A percentile compares a stretch with the other conserved stretches of the same genome.
These are phyloP conservation scores for Candida sanyaensis DNA, from an alignment of 1,139 yeast genomes.

Conservation along the genomic window DNA sequence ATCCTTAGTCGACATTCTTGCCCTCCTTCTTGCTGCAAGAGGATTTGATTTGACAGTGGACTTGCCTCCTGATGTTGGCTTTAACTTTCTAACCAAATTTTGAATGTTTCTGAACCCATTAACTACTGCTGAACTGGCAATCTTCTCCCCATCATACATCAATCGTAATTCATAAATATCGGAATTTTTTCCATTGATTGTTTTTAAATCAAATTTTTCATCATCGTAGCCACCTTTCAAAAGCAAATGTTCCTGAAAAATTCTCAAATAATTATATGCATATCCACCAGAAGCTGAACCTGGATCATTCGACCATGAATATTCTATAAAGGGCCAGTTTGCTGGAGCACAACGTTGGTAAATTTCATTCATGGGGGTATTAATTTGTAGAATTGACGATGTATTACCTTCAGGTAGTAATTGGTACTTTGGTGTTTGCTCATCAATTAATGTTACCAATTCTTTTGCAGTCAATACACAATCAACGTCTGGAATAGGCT, in stretches of 20 bases:
- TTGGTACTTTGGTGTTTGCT: conserved; percentile 30
- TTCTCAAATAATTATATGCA: conserved; percentile 58
- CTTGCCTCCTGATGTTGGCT: conserved; percentile 34
- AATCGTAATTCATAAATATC: conserved; percentile 76
- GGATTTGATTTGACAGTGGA: conserved; percentile 32
- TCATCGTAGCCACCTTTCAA: conserved; percentile 19
- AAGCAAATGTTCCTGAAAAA: conserved; percentile 33
- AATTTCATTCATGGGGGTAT: conserved; percentile 19
- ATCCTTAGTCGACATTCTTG: conserved; percentile 21
- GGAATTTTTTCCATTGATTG: conserved; percentile 64
- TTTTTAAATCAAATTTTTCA: conserved; percentile 23
- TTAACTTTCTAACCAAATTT: conserved; percentile 82
- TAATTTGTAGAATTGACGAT: neutral
- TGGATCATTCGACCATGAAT: conserved; percentile 69
- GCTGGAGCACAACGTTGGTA: conserved; percentile 47
- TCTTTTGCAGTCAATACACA: conserved; percentile 94
- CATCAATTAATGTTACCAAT: conserved; percentile 67
- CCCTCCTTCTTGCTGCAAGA: conserved; percentile 44
- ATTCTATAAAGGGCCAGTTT: conserved; percentile 57
- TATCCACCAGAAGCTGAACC: conserved; percentile 95
- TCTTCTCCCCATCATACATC: conserved; percentile 25
- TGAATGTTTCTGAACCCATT: conserved; percentile 96
- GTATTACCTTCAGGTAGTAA: conserved; percentile 19
- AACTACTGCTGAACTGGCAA: conserved; percentile 74
- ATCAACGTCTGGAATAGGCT: conserved; percentile 62